Conservation (phyloP, 345 rosid genomes). For the Syzygium aromaticum region DNA sequence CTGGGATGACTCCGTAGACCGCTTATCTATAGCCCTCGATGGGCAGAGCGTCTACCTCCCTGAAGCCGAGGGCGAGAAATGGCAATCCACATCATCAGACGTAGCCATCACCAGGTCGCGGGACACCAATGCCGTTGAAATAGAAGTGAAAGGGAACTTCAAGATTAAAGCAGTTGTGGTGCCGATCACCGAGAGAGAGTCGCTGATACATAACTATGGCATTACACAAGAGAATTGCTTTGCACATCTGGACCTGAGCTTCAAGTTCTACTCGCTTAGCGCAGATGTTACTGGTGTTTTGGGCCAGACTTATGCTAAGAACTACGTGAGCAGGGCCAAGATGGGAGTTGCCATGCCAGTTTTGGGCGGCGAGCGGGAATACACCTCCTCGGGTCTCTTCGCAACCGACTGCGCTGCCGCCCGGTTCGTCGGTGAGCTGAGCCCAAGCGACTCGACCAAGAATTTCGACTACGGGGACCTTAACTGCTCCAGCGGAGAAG, state of each 20-base stretch:
- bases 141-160: constrained; percentile 35
- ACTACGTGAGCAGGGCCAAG: constrained; percentile 40
- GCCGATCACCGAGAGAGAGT: constrained; percentile 46
- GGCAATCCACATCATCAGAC: constrained; percentile 17
- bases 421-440: not conserved
- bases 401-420: constrained; percentile 28
- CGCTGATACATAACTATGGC: constrained; percentile 52
- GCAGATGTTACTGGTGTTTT: constrained; percentile 40
- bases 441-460: not conserved
- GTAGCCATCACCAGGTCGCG: constrained; percentile 24
- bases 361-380: constrained; percentile 45
- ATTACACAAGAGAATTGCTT: constrained; percentile 42
- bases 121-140: constrained; percentile 25
- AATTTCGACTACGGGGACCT: not conserved
- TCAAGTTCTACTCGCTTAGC: constrained; percentile 42
- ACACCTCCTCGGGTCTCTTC: constrained; percentile 30
- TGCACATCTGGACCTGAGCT: constrained; percentile 54
- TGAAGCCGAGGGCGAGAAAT: constrained; percentile 7
- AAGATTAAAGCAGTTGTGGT: constrained; percentile 45
- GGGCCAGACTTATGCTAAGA: constrained; percentile 49
- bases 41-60: constrained; percentile 7
- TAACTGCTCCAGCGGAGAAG: constrained; percentile 1
- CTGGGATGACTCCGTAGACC: constrained; percentile 14
- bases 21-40: constrained; percentile 10
- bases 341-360: constrained; percentile 50